Base-by-base conservation (phyloP, 2,329 filamentous ascomycete species). In the Sporothrix globosa region DNA sequence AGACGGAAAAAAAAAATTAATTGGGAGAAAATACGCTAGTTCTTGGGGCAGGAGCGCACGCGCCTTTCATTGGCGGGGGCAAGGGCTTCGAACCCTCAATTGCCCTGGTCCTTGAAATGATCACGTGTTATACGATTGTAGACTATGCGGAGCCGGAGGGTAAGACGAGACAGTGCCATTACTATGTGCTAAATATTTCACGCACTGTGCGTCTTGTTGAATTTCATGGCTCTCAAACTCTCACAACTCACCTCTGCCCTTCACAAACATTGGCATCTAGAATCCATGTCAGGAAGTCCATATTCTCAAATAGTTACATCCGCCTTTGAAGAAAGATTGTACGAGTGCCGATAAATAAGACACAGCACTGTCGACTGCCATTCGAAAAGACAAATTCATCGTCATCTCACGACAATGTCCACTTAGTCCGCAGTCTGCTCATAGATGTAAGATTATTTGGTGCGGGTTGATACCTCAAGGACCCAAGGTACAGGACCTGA, bases 51-150 rank as follows among this genome's bases (percentile, higher is more conserved):
- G 5, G 24, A 39, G 30, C 9, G 44, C 13, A 24, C 2, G 46
- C 46, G 10, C 19, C 30, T 24, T 24, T 30, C 46, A 65, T 71
- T 56, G 58, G 58, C 41, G 54, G 69, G 66, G 66, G 48, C 46
- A 46, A 71, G 63, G 69, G 69, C 53, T 67, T 71, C 48, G 24
- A 67, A 65, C 54, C 65, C 69, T 67, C 58, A 17, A 17, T 21
- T 68, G 39, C 58, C 66, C 63, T 60, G 14, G n/a, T 13, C 34
- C 30, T 7, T 6, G 19, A 39, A 21, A 50, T 10, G 3, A 17
- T 60, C 67, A 68, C 48, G 67, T 68, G 67, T 17, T 3, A 19
- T 7, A 7, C 17, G 9, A 44, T 17, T n/a, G 21, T 30, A 14
- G 7, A 46, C 19, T 17, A 19, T 21, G 14, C 19, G 48, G 19